Conservation (phyloP, 371 early-diverging fungal genomes). For the Neoconidiobolus thromboides region DNA sequence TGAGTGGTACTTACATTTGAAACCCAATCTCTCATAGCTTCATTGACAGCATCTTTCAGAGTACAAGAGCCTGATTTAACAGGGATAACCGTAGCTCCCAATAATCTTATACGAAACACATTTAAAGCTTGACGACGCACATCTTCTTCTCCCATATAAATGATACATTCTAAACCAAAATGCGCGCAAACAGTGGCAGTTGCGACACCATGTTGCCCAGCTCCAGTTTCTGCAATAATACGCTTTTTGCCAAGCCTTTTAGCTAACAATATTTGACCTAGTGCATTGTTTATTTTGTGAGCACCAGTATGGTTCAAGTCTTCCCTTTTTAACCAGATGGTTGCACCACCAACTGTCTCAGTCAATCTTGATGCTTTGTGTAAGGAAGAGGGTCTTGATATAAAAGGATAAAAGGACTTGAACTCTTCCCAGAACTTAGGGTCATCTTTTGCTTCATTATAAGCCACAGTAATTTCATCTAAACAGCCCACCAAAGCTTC, state of each 20-base stretch:
- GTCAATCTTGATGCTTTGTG: constrained; percentile 76
- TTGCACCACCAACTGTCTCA: constrained; percentile 57
- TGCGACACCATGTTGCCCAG: constrained; percentile 96
- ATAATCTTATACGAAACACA: constrained; percentile 85
- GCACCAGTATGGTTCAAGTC: constrained; percentile 96
- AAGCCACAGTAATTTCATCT: constrained; percentile 70
- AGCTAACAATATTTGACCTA: constrained; percentile 85
- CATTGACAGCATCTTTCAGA: constrained; percentile 94
- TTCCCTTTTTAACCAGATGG: constrained; percentile 94
- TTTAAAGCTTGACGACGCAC: constrained; percentile 84
- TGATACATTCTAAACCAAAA: constrained; percentile 82
- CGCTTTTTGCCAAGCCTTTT: constrained; percentile 86
- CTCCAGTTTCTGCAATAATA: constrained; percentile 96
- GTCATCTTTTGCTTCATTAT: constrained; percentile 56
- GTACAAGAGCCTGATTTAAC: constrained; percentile 62
- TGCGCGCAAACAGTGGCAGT: constrained; percentile 96
- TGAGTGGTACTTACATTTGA: constrained; percentile 85
- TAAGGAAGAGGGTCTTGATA: constrained; percentile 75
- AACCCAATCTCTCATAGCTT: constrained; percentile 97
- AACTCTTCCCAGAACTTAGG: constrained; percentile 81
- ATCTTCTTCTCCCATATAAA: constrained; percentile 96
- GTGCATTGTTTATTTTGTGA: constrained; percentile 96
- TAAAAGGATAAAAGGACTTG: constrained; percentile 72
- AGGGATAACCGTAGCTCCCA: constrained; percentile 85
- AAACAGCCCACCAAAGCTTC: constrained; percentile 87